Percentiles rank a stretch among this genome's conserved stretches.
Evolutionary conservation across 192 early-diverging fungal genomes (phyloP).

Genomic region (Linnemannia exigua): DNA sequence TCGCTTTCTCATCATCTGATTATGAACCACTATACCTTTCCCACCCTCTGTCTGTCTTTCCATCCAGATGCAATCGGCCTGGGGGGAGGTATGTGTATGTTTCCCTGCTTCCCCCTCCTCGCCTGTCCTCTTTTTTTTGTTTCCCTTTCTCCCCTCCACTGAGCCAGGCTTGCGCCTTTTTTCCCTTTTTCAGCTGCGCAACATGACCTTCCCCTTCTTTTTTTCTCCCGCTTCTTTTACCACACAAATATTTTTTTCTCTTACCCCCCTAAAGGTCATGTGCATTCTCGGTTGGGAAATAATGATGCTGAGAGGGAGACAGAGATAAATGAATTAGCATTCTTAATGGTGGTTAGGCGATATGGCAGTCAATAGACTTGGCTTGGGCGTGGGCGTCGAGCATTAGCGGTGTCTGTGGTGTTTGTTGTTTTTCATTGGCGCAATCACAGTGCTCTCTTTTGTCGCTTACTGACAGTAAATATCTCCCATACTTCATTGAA

Average conservation of each 20-base stretch:
- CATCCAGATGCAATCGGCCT: background rate
- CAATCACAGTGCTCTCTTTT: background rate
- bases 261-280: slow-evolving; percentile 7
- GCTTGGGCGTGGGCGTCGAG: background rate
- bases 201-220: background rate
- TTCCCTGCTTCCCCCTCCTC: background rate
- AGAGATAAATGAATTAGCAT: background rate
- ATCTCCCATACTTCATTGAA: background rate
- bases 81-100: background rate
- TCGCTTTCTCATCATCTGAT: background rate
- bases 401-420: background rate
- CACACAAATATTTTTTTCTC: slow-evolving; percentile 16
- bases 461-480: background rate
- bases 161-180: background rate
- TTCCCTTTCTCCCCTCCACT: background rate
- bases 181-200: slow-evolving; percentile 22
- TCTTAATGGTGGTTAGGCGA: background rate
- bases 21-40: no score
- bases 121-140: background rate
- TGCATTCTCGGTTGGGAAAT: slow-evolving; percentile 6
- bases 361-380: no score
- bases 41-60: background rate
- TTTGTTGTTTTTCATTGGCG: background rate
- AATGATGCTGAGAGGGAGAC: background rate
- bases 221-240: slow-evolving; percentile 19